Evolutionary conservation across 345 rosid species (phyloP).

Genomic region (Anacardium occidentale): DNA sequence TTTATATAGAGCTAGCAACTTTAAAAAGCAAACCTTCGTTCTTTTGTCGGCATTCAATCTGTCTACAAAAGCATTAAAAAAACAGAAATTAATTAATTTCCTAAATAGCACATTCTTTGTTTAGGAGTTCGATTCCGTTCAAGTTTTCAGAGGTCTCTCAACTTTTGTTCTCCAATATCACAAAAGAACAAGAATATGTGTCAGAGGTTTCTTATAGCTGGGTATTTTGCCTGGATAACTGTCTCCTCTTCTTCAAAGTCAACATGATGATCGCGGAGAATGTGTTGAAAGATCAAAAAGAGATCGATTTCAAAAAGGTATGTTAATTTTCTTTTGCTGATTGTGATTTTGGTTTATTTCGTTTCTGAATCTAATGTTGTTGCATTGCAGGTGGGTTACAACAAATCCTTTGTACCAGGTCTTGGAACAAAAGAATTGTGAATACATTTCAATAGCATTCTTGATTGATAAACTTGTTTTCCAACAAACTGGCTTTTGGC

Average conservation of each 20-base stretch:
- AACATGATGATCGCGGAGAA: constrained; percentile 35
- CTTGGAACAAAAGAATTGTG: not conserved
- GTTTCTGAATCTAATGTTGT: not conserved
- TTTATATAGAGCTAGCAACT: not conserved
- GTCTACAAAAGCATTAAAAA: not conserved
- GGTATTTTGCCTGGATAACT: constrained; percentile 83
- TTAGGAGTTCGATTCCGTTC: not conserved
- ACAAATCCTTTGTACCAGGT: constrained; percentile 64
- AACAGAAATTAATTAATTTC: no score
- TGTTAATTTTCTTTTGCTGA: constrained; percentile 2
- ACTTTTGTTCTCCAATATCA: constrained; percentile 21
- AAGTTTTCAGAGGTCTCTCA: constrained; percentile 19
- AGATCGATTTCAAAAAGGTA: constrained; percentile 52
- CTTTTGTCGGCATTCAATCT: not conserved
- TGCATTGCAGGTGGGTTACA: constrained; percentile 47
- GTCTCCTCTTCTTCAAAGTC: constrained; percentile 55
- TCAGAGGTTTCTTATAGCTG: constrained; percentile 87
- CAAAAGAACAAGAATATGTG: constrained; percentile 42
- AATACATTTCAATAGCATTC: constrained; percentile 12
- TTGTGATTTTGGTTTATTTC: not conserved
- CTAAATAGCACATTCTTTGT: no score
- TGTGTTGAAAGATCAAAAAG: constrained; percentile 42
- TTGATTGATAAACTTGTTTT: not conserved
- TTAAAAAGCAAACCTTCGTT: constrained; percentile 4
- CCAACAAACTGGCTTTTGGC: not conserved